phyloP scores from a whole-genome alignment of 768 basidiomycete genomes.

The Russula ochroleuca region DNA sequence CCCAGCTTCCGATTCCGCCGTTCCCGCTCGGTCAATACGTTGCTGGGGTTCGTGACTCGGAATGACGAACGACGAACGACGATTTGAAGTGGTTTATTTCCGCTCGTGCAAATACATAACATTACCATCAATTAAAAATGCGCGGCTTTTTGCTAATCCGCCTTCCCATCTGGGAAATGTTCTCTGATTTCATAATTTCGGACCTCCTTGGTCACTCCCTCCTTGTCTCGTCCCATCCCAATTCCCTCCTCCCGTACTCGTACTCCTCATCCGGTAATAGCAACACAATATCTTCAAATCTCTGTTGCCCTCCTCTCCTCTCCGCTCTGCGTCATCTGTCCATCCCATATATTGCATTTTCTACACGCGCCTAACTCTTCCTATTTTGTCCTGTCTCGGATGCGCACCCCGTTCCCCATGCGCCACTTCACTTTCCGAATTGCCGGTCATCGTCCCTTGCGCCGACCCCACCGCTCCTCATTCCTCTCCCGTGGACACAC shows the following conservation, averaged over 20 bases:
- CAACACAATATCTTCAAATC: conserved; percentile 18
- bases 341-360: conserved; percentile 1
- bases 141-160: conserved; percentile 20
- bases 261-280: conserved; percentile 20
- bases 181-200: conserved; percentile 15
- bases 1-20: conserved; percentile 2
- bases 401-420: conserved; percentile 4
- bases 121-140: conserved; percentile 10
- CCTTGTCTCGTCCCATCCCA: neutral
- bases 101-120: too few relatives aligned
- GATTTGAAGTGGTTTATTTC: too few relatives aligned
- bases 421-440: conserved; percentile 21
- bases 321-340: conserved; percentile 18
- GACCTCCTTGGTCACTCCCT: neutral
- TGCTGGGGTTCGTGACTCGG: neutral
- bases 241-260: conserved; percentile 1
- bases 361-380: conserved; percentile 17
- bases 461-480: neutral
- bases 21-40: neutral
- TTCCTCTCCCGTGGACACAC: conserved; percentile 5
- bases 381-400: conserved; percentile 10
- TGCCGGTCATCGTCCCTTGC: neutral
- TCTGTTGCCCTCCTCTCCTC: neutral
- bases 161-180: conserved; percentile 14
- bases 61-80: too few relatives aligned